Percentiles rank a stretch among this genome's conserved stretches.
phyloP scores from a whole-genome alignment of 148 eudicot species.

The Vaccinium corymbosum region DNA sequence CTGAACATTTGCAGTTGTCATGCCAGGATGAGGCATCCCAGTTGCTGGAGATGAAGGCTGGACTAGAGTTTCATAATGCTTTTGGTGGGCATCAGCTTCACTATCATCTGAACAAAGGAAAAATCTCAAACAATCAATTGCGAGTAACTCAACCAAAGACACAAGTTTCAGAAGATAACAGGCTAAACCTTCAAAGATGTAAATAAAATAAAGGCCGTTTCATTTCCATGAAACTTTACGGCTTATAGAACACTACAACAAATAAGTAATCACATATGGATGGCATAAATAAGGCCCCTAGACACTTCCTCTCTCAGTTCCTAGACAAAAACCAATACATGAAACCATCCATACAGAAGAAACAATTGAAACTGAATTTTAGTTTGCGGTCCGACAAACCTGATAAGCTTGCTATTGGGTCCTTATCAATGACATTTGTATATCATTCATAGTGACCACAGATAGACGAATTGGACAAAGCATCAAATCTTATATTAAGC shows the following conservation, averaged over 20 bases:
- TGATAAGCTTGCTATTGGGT: not conserved
- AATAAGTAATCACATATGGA: not conserved
- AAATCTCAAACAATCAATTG: not conserved
- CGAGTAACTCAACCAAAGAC: not conserved
- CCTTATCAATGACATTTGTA: too few relatives aligned
- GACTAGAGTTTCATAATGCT: slow-evolving; percentile 30
- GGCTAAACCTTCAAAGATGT: not conserved
- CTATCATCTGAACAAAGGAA: slow-evolving; percentile 36
- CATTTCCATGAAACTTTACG: not conserved
- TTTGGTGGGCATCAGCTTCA: slow-evolving; percentile 47
- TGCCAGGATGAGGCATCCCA: slow-evolving; percentile 34
- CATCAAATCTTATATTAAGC: too few relatives aligned
- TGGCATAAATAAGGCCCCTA: not conserved
- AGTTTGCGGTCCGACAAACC: not conserved
- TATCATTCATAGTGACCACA: too few relatives aligned
- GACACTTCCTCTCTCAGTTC: not conserved
- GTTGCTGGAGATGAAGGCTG: slow-evolving; percentile 35
- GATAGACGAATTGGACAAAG: too few relatives aligned
- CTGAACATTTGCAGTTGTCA: slow-evolving; percentile 34
- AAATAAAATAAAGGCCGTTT: not conserved
- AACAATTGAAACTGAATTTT: not conserved
- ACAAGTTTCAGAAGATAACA: not conserved
- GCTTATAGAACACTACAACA: not conserved
- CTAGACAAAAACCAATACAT: slow-evolving; percentile 3
- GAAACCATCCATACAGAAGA: not conserved